Percentiles rank a stretch among this genome's conserved stretches.
phyloP scores from a whole-genome alignment of 2,329 filamentous ascomycete genomes.

The Monosporascus sp. region DNA sequence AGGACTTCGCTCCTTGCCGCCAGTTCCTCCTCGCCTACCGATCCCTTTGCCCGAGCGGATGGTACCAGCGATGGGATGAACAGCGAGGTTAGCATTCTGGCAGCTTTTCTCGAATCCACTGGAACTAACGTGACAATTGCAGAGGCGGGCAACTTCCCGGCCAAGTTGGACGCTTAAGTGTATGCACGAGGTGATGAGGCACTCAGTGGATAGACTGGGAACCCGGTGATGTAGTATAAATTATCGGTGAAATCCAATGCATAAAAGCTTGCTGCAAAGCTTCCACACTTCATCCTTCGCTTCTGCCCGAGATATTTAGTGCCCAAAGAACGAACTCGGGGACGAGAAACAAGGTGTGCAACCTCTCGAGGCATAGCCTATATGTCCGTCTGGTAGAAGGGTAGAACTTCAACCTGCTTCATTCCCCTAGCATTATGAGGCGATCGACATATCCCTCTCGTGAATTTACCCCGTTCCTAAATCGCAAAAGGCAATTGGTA shows the following conservation, averaged over 20 bases:
- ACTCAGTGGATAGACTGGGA: slow-evolving; percentile 7
- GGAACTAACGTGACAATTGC: slow-evolving; percentile 16
- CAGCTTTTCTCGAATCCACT: slow-evolving; percentile 3
- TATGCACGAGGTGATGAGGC: slow-evolving; percentile 3
- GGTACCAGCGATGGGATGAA: slow-evolving; percentile 93
- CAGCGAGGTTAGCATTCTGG: slow-evolving; percentile 72
- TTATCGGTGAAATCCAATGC: slow-evolving; percentile 17
- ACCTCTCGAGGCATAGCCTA: too few relatives aligned
- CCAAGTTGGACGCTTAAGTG: slow-evolving; percentile 53
- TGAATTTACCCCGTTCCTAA: too few relatives aligned
- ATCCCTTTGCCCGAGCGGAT: slow-evolving; percentile 93
- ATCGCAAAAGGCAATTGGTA: too few relatives aligned
- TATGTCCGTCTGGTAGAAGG: too few relatives aligned
- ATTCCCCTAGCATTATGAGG: too few relatives aligned
- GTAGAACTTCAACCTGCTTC: too few relatives aligned
- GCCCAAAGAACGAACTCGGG: too few relatives aligned
- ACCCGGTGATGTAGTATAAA: slow-evolving; percentile 22
- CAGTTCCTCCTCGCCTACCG: slow-evolving; percentile 98
- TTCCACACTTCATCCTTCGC: not conserved
- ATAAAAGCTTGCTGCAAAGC: slow-evolving; percentile 13
- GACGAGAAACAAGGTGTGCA: too few relatives aligned
- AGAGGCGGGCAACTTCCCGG: slow-evolving; percentile 66
- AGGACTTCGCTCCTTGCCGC: slow-evolving; percentile 94
- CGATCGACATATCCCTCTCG: too few relatives aligned
- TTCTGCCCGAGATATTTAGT: too few relatives aligned